These are phyloP conservation scores for Zygosaccharomyces pseudorouxii DNA, from an alignment of 805 yeast genomes.

Conservation along the genomic window DNA sequence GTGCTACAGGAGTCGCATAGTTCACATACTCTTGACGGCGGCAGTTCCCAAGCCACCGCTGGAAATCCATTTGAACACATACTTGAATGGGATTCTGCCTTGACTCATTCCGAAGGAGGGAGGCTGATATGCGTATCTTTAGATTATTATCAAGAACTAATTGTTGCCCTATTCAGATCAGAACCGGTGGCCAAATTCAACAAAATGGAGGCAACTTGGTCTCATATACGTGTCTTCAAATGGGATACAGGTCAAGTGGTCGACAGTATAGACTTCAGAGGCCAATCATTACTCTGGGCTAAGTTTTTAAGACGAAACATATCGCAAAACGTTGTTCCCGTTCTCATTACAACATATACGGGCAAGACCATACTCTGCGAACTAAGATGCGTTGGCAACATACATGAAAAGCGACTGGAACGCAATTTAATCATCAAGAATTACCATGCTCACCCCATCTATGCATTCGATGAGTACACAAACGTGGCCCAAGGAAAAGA, in stretches of 20 bases:
- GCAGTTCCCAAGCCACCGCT: not conserved
- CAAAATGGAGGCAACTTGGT: constrained; percentile 8
- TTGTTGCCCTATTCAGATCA: constrained; percentile 12
- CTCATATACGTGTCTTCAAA: constrained; percentile 13
- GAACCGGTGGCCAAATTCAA: constrained; percentile 4
- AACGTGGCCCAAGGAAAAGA: constrained; percentile 11
- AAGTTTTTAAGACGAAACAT: constrained; percentile 17
- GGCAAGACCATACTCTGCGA: constrained; percentile 28
- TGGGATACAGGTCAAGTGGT: constrained; percentile 17
- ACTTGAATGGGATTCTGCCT: constrained; percentile 2
- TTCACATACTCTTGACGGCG: not conserved
- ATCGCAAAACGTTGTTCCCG: constrained; percentile 14
- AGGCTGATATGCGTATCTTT: constrained; percentile 12
- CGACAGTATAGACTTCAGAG: constrained; percentile 23
- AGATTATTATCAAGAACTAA: constrained; percentile 11
- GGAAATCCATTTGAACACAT: not conserved
- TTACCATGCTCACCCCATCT: constrained; percentile 18
- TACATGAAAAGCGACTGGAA: constrained; percentile 8
- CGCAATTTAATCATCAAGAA: constrained; percentile 23
- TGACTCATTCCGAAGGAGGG: not conserved
- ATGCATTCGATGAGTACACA: constrained; percentile 14
- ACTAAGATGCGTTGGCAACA: constrained; percentile 11
- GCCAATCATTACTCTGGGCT: constrained; percentile 19
- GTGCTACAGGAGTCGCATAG: constrained; percentile 10
- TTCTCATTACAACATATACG: constrained; percentile 18